A percentile compares a stretch with the other conserved stretches of the same genome.
Conservation (phyloP, 176 grass and related monocot species). For the Aegilops sharonensis region DNA sequence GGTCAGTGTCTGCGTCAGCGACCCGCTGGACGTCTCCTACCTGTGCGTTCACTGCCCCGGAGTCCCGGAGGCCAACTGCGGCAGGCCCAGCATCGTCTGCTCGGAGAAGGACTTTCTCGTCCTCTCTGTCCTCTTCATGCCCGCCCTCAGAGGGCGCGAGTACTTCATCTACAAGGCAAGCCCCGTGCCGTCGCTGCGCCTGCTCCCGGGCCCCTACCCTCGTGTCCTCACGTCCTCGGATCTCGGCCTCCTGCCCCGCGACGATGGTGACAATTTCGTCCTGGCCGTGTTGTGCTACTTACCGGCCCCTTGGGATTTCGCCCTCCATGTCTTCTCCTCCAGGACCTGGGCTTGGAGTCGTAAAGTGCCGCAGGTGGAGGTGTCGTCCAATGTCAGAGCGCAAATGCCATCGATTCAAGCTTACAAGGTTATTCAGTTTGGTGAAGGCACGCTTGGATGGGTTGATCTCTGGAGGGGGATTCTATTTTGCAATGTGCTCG, state of each 20-base stretch:
- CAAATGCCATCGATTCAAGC: neutral
- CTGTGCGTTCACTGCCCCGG: neutral
- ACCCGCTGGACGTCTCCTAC: neutral
- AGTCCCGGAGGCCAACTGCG: neutral
- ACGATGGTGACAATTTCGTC: neutral
- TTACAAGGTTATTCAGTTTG: neutral
- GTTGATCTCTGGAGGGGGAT: neutral
- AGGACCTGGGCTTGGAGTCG: neutral
- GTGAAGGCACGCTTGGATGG: neutral
- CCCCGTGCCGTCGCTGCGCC: neutral
- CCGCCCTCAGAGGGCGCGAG: neutral
- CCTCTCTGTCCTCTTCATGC: neutral
- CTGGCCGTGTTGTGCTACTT: neutral
- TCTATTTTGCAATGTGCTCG: neutral
- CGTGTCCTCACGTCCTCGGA: neutral
- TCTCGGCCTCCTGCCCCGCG: neutral
- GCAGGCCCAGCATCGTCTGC: neutral
- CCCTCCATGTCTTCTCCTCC: neutral
- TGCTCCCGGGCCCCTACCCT: neutral
- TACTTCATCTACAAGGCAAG: slow-evolving; percentile 12
- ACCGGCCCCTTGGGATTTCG: neutral
- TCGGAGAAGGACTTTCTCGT: neutral
- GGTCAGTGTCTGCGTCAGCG: neutral
- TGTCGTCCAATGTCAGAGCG: no score
- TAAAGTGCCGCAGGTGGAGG: neutral